Conservation (phyloP, 2,329 filamentous ascomycete genomes). For the Pezicula radicicola region DNA sequence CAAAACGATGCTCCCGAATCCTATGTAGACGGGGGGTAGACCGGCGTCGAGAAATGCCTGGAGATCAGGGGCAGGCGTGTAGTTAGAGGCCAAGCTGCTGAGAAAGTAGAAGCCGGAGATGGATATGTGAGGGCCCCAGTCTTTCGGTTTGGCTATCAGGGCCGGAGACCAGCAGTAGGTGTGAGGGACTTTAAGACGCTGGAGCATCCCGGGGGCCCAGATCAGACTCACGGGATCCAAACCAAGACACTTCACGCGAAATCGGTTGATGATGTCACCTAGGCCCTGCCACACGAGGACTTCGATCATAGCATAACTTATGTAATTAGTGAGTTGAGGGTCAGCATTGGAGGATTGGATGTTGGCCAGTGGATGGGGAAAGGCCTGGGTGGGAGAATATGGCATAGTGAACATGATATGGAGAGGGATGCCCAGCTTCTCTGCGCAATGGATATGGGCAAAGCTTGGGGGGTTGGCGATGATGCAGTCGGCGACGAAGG, state of each 20-base stretch:
- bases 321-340: conserved; percentile 57
- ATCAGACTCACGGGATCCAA: conserved; percentile 73
- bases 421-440: conserved; percentile 67
- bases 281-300: conserved; percentile 71
- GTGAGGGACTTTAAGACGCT: conserved; percentile 62
- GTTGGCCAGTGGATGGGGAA: conserved; percentile 65
- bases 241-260: conserved; percentile 68
- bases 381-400: conserved; percentile 64
- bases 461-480: conserved; percentile 74
- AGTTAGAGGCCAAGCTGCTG: conserved; percentile 55
- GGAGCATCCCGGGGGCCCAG: conserved; percentile 75
- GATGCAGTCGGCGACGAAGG: conserved; percentile 78
- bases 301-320: conserved; percentile 64
- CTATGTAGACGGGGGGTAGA: conserved; percentile 72
- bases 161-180: conserved; percentile 31
- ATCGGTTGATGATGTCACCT: conserved; percentile 84
- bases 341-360: conserved; percentile 60
- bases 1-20: conserved; percentile 77
- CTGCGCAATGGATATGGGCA: conserved; percentile 68
- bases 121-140: conserved; percentile 67
- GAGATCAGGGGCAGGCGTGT: conserved; percentile 60
- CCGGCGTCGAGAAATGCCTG: conserved; percentile 63
- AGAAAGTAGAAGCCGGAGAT: conserved; percentile 75
- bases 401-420: conserved; percentile 78
- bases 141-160: conserved; percentile 68